Conservation (phyloP, 805 yeast species). For the Wickerhamiella shivajii region DNA sequence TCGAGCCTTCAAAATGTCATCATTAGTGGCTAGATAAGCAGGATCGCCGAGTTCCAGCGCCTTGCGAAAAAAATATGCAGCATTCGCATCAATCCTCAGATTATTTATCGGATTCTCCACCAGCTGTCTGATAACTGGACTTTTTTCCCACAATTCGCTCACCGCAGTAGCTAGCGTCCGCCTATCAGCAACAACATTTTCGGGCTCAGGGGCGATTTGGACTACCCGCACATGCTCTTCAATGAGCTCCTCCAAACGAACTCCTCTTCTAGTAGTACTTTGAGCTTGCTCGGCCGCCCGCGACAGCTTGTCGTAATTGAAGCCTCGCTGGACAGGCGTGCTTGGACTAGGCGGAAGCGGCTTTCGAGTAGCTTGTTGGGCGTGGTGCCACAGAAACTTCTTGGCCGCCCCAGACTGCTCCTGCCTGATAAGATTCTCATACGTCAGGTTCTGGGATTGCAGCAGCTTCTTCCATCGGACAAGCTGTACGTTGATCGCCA, state of each 20-base stretch:
- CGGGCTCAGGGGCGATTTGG: too few species aligned
- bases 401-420: too few species aligned
- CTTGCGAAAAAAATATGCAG: constrained; percentile 65
- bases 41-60: constrained; percentile 50
- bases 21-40: constrained; percentile 55
- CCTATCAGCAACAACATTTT: not conserved
- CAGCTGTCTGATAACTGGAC: constrained; percentile 9
- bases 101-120: constrained; percentile 37
- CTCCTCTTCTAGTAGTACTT: too few species aligned
- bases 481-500: constrained; percentile 2
- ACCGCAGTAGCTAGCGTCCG: constrained; percentile 47
- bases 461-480: constrained; percentile 7
- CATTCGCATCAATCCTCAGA: constrained; percentile 76
- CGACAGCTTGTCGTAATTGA: too few species aligned
- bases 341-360: too few species aligned
- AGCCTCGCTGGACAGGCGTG: too few species aligned
- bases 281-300: too few species aligned
- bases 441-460: constrained; percentile 13
- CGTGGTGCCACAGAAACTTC: too few species aligned
- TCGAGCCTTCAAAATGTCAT: constrained; percentile 77
- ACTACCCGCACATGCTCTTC: too few species aligned
- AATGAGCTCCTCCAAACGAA: too few species aligned
- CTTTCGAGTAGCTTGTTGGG: too few species aligned
- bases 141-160: constrained; percentile 41
- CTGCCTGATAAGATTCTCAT: constrained; percentile 28